A percentile compares a stretch with the other conserved stretches of the same genome.
phyloP scores from a whole-genome alignment of 208 protist genomes.

The Acanthamoeba lenticulata region DNA sequence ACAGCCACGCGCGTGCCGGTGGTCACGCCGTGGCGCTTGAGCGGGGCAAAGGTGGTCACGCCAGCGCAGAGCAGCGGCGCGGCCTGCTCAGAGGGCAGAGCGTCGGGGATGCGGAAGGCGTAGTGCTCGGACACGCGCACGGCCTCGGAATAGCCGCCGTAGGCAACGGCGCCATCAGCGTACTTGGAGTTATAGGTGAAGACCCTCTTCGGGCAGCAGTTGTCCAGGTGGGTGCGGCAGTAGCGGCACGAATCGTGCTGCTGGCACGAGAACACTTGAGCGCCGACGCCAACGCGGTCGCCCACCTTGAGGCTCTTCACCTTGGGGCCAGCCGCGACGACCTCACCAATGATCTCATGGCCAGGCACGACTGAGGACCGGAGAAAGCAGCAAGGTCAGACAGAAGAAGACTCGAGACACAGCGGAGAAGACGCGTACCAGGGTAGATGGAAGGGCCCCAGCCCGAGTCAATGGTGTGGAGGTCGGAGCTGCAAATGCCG shows the following conservation, averaged over 20 bases:
- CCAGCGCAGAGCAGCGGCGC: conserved; percentile 77
- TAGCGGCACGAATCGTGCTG: background rate
- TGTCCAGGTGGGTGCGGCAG: conserved; percentile 1
- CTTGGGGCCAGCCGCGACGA: background rate
- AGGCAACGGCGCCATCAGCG: background rate
- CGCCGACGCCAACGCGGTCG: conserved; percentile 64
- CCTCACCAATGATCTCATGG: conserved; percentile 71
- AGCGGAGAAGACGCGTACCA: background rate
- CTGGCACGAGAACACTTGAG: conserved; percentile 36
- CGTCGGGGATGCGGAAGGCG: conserved; percentile 60
- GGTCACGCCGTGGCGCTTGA: conserved; percentile 34
- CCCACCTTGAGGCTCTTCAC: conserved; percentile 64
- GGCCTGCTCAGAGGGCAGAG: conserved; percentile 11
- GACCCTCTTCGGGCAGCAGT: background rate
- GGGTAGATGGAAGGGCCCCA: conserved; percentile 3
- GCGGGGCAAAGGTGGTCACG: conserved; percentile 74
- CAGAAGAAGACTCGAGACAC: background rate
- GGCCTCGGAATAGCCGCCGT: conserved; percentile 59
- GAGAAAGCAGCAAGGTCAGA: background rate
- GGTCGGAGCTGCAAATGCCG: conserved; percentile 46
- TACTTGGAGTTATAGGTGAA: conserved; percentile 35
- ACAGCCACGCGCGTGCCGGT: conserved; percentile 69
- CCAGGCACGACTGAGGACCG: conserved; percentile 32
- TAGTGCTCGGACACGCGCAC: conserved; percentile 30
- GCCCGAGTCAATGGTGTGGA: conserved; percentile 33